Evolutionary conservation across 1,284 basidiomycete genomes (phyloP).

Genomic region (Malassezia yamatoensis): DNA sequence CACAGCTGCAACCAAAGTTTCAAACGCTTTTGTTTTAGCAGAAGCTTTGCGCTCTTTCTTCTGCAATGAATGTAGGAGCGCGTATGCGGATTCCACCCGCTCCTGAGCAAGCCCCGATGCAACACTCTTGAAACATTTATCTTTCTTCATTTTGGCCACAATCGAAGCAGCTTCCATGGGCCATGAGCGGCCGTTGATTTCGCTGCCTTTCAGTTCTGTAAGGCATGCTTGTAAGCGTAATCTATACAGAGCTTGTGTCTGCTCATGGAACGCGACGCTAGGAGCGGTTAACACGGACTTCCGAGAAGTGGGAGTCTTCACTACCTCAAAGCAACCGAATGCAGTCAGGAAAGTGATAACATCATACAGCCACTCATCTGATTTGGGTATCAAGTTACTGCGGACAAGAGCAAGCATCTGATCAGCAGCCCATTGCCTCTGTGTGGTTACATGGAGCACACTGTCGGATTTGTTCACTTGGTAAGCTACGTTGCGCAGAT

Average conservation of each 20-base stretch:
- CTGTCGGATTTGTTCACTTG: constrained; percentile 13
- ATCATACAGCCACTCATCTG: constrained; percentile 64
- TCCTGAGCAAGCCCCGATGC: constrained; percentile 19
- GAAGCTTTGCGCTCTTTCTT: constrained; percentile 21
- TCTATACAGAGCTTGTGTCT: constrained; percentile 59
- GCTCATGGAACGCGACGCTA: constrained; percentile 58
- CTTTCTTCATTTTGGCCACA: constrained; percentile 58
- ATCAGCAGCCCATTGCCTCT: constrained; percentile 66
- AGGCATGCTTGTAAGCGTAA: constrained; percentile 64
- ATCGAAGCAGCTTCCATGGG: constrained; percentile 60
- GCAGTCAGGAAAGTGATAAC: constrained; percentile 72
- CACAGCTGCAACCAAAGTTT: constrained; percentile 28
- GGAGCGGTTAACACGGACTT: constrained; percentile 54
- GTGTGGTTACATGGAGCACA: constrained; percentile 18
- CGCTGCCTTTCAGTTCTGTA: constrained; percentile 62
- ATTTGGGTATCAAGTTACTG: constrained; percentile 69
- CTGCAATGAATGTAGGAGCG: constrained; percentile 24
- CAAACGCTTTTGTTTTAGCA: constrained; percentile 26
- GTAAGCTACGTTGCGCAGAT: constrained; percentile 53
- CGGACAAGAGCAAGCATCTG: constrained; percentile 70
- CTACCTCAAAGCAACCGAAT: constrained; percentile 66
- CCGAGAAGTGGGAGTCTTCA: constrained; percentile 57
- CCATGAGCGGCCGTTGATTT: constrained; percentile 70
- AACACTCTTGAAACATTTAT: constrained; percentile 54
- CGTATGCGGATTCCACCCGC: constrained; percentile 20